phyloP scores from a whole-genome alignment of 805 yeast genomes.

The Lachancea mirantina region DNA sequence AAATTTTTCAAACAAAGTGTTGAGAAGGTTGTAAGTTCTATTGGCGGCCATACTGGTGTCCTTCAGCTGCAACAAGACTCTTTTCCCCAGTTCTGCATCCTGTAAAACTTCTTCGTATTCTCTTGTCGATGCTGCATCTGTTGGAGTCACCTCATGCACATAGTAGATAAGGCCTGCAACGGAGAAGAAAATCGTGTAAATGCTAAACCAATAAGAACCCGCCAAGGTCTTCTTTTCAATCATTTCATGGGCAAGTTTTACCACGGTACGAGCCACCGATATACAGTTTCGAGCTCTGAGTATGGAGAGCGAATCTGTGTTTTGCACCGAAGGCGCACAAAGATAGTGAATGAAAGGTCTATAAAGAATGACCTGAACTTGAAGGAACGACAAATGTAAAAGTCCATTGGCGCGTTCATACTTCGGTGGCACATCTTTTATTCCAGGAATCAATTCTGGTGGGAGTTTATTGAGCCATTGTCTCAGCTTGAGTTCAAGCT shows the following conservation, averaged over 20 bases:
- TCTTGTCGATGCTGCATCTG: conserved; percentile 37
- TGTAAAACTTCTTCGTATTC: conserved; percentile 54
- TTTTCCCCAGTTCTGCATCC: conserved; percentile 79
- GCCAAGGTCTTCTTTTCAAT: conserved; percentile 61
- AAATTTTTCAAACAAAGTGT: conserved; percentile 71
- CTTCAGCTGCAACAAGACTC: conserved; percentile 61
- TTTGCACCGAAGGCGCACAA: conserved; percentile 39
- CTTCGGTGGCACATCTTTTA: conserved; percentile 29
- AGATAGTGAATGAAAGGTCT: conserved; percentile 78
- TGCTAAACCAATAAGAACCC: conserved; percentile 93
- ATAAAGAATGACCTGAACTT: conserved; percentile 77
- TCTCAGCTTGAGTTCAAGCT: conserved; percentile 63
- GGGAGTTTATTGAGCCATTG: conserved; percentile 73
- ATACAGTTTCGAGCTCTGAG: conserved; percentile 80
- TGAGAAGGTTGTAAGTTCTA: conserved; percentile 71
- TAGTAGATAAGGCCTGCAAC: conserved; percentile 84
- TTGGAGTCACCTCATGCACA: conserved; percentile 48
- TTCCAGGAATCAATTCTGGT: conserved; percentile 54
- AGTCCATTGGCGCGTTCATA: conserved; percentile 71
- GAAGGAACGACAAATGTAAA: conserved; percentile 65
- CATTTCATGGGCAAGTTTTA: conserved; percentile 74
- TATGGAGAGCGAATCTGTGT: conserved; percentile 37
- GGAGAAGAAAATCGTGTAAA: conserved; percentile 85
- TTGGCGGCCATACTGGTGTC: conserved; percentile 71
- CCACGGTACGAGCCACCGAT: conserved; percentile 73